These are phyloP conservation scores for Ustilago lituana DNA, from an alignment of 1,284 basidiomycete species.

Conservation along the genomic window DNA sequence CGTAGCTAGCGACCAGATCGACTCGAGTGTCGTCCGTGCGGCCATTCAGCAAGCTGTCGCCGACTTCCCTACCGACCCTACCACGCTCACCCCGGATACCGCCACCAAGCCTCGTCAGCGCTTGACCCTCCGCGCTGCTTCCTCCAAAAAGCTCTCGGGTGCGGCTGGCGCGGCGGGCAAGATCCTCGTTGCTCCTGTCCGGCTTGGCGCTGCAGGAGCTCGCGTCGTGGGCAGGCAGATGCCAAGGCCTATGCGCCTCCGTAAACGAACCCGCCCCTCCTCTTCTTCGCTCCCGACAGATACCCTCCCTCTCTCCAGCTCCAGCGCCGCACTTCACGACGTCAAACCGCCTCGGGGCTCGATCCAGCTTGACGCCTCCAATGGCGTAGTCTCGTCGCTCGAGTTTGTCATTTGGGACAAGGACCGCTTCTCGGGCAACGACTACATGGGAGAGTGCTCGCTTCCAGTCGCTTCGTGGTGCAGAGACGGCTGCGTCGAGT, in stretches of 20 bases:
- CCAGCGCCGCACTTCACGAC: constrained; percentile 4
- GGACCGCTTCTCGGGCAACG: constrained; percentile 77
- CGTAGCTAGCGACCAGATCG: constrained; percentile 29
- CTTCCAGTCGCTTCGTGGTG: constrained; percentile 85
- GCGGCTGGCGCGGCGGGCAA: constrained; percentile 47
- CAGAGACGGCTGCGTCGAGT: constrained; percentile 50
- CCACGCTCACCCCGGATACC: constrained; percentile 1
- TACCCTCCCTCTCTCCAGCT: neutral
- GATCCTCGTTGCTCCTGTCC: constrained; percentile 53
- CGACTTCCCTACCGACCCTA: neutral
- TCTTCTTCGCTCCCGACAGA: constrained; percentile 11
- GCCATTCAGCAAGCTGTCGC: constrained; percentile 24
- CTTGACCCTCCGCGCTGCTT: constrained; percentile 31
- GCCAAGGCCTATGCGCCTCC: constrained; percentile 53
- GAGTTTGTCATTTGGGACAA: constrained; percentile 94
- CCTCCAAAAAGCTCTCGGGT: constrained; percentile 38
- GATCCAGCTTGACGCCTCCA: constrained; percentile 47
- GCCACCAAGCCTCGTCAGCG: constrained; percentile 24
- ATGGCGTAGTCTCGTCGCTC: constrained; percentile 67
- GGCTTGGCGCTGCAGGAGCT: constrained; percentile 53
- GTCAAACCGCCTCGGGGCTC: constrained; percentile 33
- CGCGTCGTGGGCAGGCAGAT: constrained; percentile 52
- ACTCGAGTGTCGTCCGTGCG: constrained; percentile 29
- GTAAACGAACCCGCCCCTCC: constrained; percentile 14
- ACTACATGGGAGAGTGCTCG: constrained; percentile 89